Base-by-base conservation (phyloP, 2,329 filamentous ascomycete species). In the Aspergillus pseudoviridinutans region DNA sequence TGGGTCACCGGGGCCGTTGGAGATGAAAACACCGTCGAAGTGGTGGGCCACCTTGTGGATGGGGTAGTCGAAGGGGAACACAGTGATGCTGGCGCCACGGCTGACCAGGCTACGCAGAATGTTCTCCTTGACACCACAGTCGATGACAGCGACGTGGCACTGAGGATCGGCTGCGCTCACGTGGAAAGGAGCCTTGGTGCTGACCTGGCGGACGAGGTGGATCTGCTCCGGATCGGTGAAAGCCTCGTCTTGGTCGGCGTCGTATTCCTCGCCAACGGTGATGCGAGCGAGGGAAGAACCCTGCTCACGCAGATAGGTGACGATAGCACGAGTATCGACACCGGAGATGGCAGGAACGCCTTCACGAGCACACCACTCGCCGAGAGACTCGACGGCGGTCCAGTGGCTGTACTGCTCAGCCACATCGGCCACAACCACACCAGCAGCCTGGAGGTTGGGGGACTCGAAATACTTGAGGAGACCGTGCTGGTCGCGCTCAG, bases 81-180 rank as follows among this genome's bases (percentile, higher is more conserved):
- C 90, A 44, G 94, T 97, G 63, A 96, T 90, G 62, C 90, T 92
- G 54, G 92, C 91, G 60, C 94, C 94, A 63, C 94, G 92, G 77
- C 85, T 88, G 71, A 97, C 92, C 59, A 99, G 83, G 75, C 90
- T 95, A 71, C 94, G 91, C 59, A 99, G 87, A 69, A 99, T 99
- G 82, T 99, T 99, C 85, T 99, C 94, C 85, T 99, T 99, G 66
- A 97, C 94, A 81, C 94, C 94, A 71, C 94, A 99, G 79, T 99
- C 94, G 73, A 99, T 89, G 66, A 99, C 84, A 58, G 93, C 94
- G 66, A 99, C 86, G 79, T 99, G 94, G 74, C 91, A 88, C 70
- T 89, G 86, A 62, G 93, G 91, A 65, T 88, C 85, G 32, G 87
- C 85, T 53, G 92, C 92, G 74, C 90, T 89, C 64, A 97, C 89